Conservation (phyloP, 768 basidiomycete species). For the Trichaptum fuscoviolaceum region DNA sequence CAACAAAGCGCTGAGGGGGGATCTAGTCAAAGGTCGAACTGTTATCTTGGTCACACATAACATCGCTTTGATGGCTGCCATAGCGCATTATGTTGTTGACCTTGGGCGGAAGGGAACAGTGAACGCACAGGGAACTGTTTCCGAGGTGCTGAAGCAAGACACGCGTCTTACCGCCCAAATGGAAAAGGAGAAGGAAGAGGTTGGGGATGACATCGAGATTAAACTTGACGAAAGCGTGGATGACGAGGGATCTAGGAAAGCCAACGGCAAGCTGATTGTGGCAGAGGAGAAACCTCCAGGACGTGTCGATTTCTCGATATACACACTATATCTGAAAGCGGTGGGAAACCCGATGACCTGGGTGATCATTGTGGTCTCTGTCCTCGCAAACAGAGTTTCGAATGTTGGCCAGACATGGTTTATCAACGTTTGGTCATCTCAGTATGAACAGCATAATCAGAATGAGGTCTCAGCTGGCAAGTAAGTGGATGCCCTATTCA, state of each 20-base stretch:
- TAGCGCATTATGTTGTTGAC: conserved; percentile 76
- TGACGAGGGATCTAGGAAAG: conserved; percentile 6
- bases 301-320: conserved; percentile 4
- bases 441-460: conserved; percentile 30
- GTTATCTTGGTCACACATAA: conserved; percentile 42
- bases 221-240: conserved; percentile 12
- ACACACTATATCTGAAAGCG: neutral
- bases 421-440: conserved; percentile 40
- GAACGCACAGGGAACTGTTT: neutral
- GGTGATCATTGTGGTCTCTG: conserved; percentile 22
- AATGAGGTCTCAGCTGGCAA: conserved; percentile 29
- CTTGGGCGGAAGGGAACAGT: conserved; percentile 31
- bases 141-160: neutral
- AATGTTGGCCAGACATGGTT: conserved; percentile 33
- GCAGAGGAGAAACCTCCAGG: conserved; percentile 18
- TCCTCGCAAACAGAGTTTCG: conserved; percentile 24
- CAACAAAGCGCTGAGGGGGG: conserved; percentile 29
- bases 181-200: conserved; percentile 14
- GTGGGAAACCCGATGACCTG: neutral
- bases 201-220: conserved; percentile 19
- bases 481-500: conserved; percentile 18
- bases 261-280: conserved; percentile 18
- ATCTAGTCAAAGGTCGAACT: conserved; percentile 30
- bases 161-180: conserved; percentile 11
- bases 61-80: conserved; percentile 79